A percentile compares a stretch with the other conserved stretches of the same genome.
Conservation (phyloP, 2,329 filamentous ascomycete genomes). For the Xylaria sp. region DNA sequence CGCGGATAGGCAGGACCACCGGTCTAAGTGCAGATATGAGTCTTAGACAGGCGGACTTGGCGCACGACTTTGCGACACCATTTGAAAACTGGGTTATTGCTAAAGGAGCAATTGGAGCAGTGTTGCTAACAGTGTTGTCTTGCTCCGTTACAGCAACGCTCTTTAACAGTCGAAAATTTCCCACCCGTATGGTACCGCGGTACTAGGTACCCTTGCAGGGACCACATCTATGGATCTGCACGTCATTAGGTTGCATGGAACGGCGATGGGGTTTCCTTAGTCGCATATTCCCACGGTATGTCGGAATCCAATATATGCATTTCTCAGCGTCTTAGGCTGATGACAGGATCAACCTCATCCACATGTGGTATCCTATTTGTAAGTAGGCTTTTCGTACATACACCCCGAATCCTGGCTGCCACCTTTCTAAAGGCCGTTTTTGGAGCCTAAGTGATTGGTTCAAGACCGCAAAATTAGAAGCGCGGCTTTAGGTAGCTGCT, state of each 20-base stretch:
- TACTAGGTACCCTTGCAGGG: slow-evolving; percentile 21
- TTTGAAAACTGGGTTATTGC: no score
- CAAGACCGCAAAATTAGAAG: background rate
- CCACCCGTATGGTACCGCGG: slow-evolving; percentile 8
- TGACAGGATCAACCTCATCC: no score
- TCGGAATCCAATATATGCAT: background rate
- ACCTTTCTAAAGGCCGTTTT: background rate
- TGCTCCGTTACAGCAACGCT: no score
- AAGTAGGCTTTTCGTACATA: no score
- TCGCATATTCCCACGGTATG: background rate
- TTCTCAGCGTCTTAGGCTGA: background rate
- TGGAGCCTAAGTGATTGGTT: background rate
- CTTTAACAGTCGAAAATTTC: slow-evolving; percentile 16
- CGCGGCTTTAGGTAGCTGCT: slow-evolving; percentile 3
- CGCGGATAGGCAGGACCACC: background rate
- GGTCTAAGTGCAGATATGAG: background rate
- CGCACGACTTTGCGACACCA: background rate
- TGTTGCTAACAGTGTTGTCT: no score
- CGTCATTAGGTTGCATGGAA: slow-evolving; percentile 17
- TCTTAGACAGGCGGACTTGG: background rate
- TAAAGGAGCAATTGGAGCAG: no score
- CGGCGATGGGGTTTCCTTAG: background rate
- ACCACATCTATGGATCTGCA: slow-evolving; percentile 3
- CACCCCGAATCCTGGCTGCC: no score
- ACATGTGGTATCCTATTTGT: no score